Base-by-base conservation (phyloP, 257 asterid species). In the Solanum ossicruentum region DNA sequence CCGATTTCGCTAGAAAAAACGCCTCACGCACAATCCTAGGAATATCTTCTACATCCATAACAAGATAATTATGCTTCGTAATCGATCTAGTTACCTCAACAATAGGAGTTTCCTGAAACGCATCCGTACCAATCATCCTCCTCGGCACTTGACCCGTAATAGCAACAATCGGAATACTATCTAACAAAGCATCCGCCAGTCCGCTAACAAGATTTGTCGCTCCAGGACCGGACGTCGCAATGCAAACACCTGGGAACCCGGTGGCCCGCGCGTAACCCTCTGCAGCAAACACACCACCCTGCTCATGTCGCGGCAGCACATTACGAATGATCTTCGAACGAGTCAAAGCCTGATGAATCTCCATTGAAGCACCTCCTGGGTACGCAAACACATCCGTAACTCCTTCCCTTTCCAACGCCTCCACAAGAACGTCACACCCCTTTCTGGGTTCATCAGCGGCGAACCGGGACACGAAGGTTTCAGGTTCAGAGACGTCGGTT, bases 61-160 rank as follows among this genome's bases (percentile, higher is more conserved):
- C 85, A 5, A 83, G 80, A 83, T 83, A 83, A 28, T 83, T 83
- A 66, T 83, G 85, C 85, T 83, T 83, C 7, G 85, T 83, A 13
- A 83, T 83, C 6, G 85, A 83, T 51, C 85, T 54, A 52, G 85
- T 83, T 83, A 83, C 85, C 85, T 83, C 85, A 17, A 83, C 80
- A 55, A 83, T 83, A 3, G 85, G 85, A 18, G 85, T 83, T 67
- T 83, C 85, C 80, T 83, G 85, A 41, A 83, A 83, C 3, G 85
- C 85, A 56, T 83, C 85, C 3, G 85, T 83, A 10, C 85, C 85
- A 12, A 83, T 83, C 85, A 83, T 83, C 80, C 85, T 83, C 12
- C 85, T 63, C 1, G 85, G 85, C 23, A 83, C 85, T 41, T 83
- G 85, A 16, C 85, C 85, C 2, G 85, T 83, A 1, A 83, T 83